phyloP scores from a whole-genome alignment of 2,329 filamentous ascomycete genomes.

The Mollisiaceae sp. region DNA sequence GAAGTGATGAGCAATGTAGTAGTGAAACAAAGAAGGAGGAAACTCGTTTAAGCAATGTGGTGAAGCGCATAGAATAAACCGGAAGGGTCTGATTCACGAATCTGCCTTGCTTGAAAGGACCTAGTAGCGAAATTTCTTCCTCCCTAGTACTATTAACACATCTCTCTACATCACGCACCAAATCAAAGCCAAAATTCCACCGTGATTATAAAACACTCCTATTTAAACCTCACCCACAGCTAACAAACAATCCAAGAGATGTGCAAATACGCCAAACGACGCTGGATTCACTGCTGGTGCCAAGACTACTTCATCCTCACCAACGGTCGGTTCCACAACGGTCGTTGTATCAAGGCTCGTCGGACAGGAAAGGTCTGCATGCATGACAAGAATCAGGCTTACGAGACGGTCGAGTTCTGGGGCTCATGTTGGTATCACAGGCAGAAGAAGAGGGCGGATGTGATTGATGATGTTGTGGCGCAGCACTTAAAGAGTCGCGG shows the following conservation, averaged over 20 bases:
- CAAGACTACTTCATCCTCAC: not conserved
- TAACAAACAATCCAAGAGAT: not conserved
- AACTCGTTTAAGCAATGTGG: too few species aligned
- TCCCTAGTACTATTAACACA: not conserved
- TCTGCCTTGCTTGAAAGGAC: not conserved
- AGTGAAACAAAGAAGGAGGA: too few species aligned
- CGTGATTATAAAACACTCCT: not conserved
- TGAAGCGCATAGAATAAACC: not conserved
- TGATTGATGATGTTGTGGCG: not conserved
- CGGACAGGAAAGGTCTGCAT: not conserved
- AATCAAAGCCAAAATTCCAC: not conserved
- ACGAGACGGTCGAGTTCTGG: not conserved
- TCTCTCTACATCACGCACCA: not conserved
- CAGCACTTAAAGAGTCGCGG: not conserved
- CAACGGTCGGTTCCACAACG: not conserved
- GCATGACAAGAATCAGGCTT: not conserved
- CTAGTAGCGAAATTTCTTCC: not conserved
- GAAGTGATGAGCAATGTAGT: too few species aligned
- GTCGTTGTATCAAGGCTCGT: not conserved
- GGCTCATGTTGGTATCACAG: not conserved
- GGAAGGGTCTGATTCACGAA: not conserved
- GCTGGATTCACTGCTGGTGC: not conserved
- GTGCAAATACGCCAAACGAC: not conserved
- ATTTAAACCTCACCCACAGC: not conserved
- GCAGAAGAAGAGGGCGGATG: not conserved